Base-by-base conservation (phyloP, 192 early-diverging fungal genomes). In the Podila minutissima region DNA sequence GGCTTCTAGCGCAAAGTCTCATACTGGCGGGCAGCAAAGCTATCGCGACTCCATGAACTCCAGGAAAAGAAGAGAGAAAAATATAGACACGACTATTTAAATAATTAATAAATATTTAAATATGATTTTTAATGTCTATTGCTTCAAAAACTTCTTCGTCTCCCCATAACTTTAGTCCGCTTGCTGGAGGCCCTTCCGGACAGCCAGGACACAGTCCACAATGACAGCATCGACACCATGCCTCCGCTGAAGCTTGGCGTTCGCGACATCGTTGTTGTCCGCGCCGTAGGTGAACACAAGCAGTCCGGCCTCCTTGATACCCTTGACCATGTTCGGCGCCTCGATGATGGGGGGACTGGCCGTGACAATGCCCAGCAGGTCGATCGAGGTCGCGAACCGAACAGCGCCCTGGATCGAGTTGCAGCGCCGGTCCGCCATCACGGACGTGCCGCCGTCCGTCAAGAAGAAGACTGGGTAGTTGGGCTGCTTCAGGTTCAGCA, bases 391-490 rank as follows among this genome's bases (percentile, higher is more conserved):
- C 64, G 94, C 94, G 73, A 97, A 92, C 19, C 89, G 82, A 49
- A 95, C 90, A 1, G 97, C 96, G 2, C 87, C 88, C 33, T 91
- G 89, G 26, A 97, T 83, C 24, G 92, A 93, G 75, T 96, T 95
- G 71, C 91, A 93, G 15, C 97, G 88, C 51, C 84, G 83, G 72
- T 98, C 96, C 4, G 90, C 92, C 83, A 94, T 91, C 9, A 77
- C 84, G 3, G 87, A 75, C 29, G 89, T 90, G 31, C 95, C 95
- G 33, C 90, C 95, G 64, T 95, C 94, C 0, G 96, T 96, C 67
- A 98, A 86, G 83, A 97, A 94, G 76, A 97, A 94, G n/a, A 97
- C 92, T 2, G 96, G 96, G 72, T 94, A 94, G 64, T 90, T 90
- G 57, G 90, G 91, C 68, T 96, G 92, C 85, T 98, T 98, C 77